A percentile compares a stretch with the other conserved stretches of the same genome.
Evolutionary conservation across 1,139 yeast species (phyloP).

Genomic region (Yamadazyma diddensiae): DNA sequence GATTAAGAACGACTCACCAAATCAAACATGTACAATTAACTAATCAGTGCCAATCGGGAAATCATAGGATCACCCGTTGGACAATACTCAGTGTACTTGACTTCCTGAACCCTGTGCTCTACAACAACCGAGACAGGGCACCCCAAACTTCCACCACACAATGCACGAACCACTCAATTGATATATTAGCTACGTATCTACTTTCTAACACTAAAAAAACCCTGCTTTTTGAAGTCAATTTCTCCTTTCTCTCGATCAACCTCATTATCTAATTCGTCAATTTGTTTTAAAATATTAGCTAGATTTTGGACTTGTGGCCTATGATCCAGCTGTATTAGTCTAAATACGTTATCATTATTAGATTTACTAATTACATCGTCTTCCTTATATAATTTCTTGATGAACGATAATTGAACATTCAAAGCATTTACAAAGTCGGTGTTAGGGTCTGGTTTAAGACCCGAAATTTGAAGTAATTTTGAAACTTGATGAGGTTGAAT

Average conservation of each 20-base stretch:
- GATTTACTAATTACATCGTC: conserved; percentile 7
- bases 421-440: conserved; percentile 29
- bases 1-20: too few species aligned
- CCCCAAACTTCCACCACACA: too few species aligned
- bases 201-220: too few species aligned
- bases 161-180: too few species aligned
- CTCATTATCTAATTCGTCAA: conserved; percentile 16
- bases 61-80: too few species aligned
- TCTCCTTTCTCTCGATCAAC: conserved; percentile 31
- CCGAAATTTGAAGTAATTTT: conserved; percentile 44
- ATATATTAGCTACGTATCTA: too few species aligned
- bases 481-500: conserved; percentile 16
- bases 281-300: conserved; percentile 19
- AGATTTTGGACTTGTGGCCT: conserved; percentile 22
- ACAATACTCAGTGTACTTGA: too few species aligned
- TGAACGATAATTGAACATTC: conserved; percentile 44
- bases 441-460: conserved; percentile 29
- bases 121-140: too few species aligned
- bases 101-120: too few species aligned
- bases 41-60: too few species aligned
- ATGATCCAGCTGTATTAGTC: conserved; percentile 37
- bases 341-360: conserved; percentile 26
- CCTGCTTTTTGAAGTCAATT: conserved; percentile 9
- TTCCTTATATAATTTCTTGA: conserved; percentile 38
- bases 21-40: too few species aligned